Evolutionary conservation across 768 basidiomycete species (phyloP).

Genomic region (Rhodotorula graminis): DNA sequence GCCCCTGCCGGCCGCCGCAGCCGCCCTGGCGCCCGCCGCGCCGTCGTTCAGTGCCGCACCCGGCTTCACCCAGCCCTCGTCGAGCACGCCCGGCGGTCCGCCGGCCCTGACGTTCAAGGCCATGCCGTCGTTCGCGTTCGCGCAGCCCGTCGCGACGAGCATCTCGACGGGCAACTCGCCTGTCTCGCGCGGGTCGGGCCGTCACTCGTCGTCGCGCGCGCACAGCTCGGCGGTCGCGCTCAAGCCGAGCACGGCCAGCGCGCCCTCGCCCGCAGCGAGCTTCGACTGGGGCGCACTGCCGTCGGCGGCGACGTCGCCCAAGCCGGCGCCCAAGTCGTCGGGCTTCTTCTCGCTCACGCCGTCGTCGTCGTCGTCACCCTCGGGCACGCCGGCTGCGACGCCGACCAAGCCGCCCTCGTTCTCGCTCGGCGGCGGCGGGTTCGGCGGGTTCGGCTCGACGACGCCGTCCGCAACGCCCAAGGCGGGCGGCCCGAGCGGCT

Average conservation of each 20-base stretch:
- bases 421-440: not conserved
- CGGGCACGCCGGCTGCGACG: too few species aligned
- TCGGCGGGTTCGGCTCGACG: not conserved
- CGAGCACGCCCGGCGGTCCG: not conserved
- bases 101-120: conserved; percentile 13
- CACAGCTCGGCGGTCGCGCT: conserved; percentile 26
- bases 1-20: not conserved
- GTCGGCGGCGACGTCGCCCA: not conserved
- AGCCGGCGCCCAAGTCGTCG: not conserved
- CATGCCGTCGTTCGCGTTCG: conserved; percentile 5
- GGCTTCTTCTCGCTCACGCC: not conserved
- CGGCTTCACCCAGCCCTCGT: not conserved
- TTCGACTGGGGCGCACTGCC: conserved; percentile 34
- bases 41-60: too few species aligned
- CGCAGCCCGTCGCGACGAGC: not conserved
- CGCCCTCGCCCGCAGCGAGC: not conserved
- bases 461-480: not conserved
- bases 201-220: conserved; percentile 3
- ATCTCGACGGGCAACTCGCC: not conserved
- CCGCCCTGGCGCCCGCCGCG: too few species aligned
- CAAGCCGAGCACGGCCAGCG: not conserved
- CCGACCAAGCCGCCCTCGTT: not conserved
- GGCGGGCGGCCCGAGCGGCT: not conserved
- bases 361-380: not conserved
- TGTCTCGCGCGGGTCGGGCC: conserved; percentile 12